These are phyloP conservation scores for Fusarium xylarioides DNA, from an alignment of 2,329 filamentous ascomycete genomes.

Conservation along the genomic window DNA sequence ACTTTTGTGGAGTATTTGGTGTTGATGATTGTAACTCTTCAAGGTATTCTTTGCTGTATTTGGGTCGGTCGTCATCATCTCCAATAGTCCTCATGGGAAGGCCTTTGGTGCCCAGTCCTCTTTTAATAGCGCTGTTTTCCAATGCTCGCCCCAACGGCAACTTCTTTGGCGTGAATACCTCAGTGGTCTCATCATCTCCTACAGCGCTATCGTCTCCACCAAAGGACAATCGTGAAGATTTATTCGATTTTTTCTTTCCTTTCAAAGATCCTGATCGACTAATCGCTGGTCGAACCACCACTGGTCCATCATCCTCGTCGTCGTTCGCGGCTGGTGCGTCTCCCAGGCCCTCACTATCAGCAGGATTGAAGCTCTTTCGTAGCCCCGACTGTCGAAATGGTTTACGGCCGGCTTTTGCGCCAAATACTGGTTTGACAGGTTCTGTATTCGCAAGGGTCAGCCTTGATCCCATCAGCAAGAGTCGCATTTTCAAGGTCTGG, in stretches of 20 bases:
- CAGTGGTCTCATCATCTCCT: slow-evolving; percentile 59
- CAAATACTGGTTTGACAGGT: slow-evolving; percentile 51
- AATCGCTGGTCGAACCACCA: slow-evolving; percentile 59
- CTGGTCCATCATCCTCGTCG: slow-evolving; percentile 57
- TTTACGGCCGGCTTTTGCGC: slow-evolving; percentile 58
- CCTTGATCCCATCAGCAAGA: slow-evolving; percentile 49
- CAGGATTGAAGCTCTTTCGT: slow-evolving; percentile 63
- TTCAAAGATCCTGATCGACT: slow-evolving; percentile 59
- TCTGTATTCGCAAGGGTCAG: slow-evolving; percentile 47
- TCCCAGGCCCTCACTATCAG: slow-evolving; percentile 48
- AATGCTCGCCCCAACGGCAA: slow-evolving; percentile 70
- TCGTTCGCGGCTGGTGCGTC: slow-evolving; percentile 46
- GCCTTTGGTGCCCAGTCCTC: slow-evolving; percentile 56
- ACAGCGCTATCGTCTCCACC: slow-evolving; percentile 65
- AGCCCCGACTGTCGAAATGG: slow-evolving; percentile 67
- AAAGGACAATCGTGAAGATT: slow-evolving; percentile 77
- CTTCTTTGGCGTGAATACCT: slow-evolving; percentile 71
- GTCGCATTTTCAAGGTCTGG: slow-evolving; percentile 30
- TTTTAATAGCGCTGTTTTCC: slow-evolving; percentile 72
- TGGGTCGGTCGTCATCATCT: slow-evolving; percentile 74
- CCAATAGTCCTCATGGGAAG: slow-evolving; percentile 67
- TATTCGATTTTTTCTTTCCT: slow-evolving; percentile 72
- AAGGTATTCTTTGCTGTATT: slow-evolving; percentile 87
- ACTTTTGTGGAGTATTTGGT: slow-evolving; percentile 78
- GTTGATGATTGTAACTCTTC: slow-evolving; percentile 87